Evolutionary conservation across 2,329 filamentous ascomycete genomes (phyloP).

Genomic region (Xylogone sp.): DNA sequence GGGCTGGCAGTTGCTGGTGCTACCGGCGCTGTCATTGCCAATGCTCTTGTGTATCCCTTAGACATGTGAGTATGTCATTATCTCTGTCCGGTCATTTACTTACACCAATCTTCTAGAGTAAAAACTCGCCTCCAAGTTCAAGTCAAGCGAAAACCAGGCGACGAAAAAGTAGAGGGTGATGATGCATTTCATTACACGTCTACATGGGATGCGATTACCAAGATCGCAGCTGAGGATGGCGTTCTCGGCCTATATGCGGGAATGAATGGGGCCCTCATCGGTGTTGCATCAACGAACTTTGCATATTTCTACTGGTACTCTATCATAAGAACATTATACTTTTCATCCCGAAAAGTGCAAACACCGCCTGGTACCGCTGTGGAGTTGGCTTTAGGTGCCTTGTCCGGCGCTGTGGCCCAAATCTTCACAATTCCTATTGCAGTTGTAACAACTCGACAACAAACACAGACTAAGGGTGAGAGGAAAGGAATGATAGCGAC

Average conservation of each 20-base stretch:
- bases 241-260: conserved; percentile 81
- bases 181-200: conserved; percentile 75
- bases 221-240: conserved; percentile 80
- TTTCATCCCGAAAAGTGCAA: conserved; percentile 53
- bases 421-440: conserved; percentile 95
- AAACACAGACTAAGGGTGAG: conserved; percentile 82
- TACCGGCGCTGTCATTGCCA: conserved; percentile 88
- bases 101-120: conserved; percentile 55
- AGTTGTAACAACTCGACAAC: conserved; percentile 92
- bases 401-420: conserved; percentile 87
- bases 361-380: conserved; percentile 71
- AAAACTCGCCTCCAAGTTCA: conserved; percentile 97
- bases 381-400: conserved; percentile 80
- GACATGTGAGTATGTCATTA: conserved; percentile 71
- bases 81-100: neutral
- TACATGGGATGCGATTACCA: conserved; percentile 81
- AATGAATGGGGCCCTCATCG: conserved; percentile 79
- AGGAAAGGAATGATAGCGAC: conserved; percentile 85
- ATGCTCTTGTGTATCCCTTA: conserved; percentile 91
- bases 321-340: conserved; percentile 76
- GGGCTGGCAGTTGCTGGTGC: conserved; percentile 89
- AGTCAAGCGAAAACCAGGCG: conserved; percentile 59
- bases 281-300: conserved; percentile 96
- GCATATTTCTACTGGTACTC: conserved; percentile 99
- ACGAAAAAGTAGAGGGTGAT: conserved; percentile 36